Evolutionary conservation across 768 basidiomycete genomes (phyloP), one percentile per base, ranked within the genome.

Genomic region (Flagelloscypha sp.): DNA sequence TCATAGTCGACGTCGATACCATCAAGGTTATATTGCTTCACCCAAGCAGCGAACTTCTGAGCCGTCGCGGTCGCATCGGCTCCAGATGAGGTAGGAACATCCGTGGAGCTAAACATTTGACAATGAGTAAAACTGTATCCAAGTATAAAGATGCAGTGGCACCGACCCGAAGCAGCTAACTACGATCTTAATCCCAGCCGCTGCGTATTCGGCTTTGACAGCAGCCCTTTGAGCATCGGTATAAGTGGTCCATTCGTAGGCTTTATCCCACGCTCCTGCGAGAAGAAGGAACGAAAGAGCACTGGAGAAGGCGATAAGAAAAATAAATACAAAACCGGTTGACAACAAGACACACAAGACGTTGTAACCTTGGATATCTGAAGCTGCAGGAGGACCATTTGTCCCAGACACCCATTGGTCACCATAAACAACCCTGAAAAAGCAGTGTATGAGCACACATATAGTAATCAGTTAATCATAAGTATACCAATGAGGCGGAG

Each of bases 1-100:
- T 78, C 81, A 47, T 83, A 84, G 52, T 84, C 81, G 23, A 86
- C 75, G 49, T 84, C 81, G 17, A 82, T 71, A 31, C 82, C 82
- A 45, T 84, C 81, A 12, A 84, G 56, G 31, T 61, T 54, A 39
- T 66, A 79, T 46, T 73, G 44, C 39, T 69, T 73, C 7, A 84
- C 81, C 62, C 66, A 85, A 9, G 67, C 67, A 0, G 81, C 79
- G 52, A 84, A 65, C 2, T 68, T 71, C 41, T 76, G 72, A 1
- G 83, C 83, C 11, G 73, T 72, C 6, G 59, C 57, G 6, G 73
- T 57, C 13, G 82, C 75, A 52, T 84, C 76, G n/a, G 70, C 72
- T 29, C 69, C 66, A 8, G 47, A 56, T 7, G 68, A 62, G 6
- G 79, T 83, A 3, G 81, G 80, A 13, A 61, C 57, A 47, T 76